Base-by-base conservation (phyloP, 2,329 filamentous ascomycete genomes). In the Trichoderma sp. region DNA sequence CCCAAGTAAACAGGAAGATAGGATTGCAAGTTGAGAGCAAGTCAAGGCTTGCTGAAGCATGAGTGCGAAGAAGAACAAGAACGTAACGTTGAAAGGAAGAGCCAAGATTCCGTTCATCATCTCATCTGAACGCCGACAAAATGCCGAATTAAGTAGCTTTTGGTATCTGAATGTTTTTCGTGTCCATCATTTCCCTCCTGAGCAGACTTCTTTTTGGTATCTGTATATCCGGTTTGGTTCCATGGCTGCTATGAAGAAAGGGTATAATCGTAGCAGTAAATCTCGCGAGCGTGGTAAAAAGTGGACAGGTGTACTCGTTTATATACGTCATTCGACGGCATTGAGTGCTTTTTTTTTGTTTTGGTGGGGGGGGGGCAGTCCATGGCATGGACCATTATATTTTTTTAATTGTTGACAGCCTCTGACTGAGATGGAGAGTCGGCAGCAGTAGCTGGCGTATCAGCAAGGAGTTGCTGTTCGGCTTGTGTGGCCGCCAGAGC, bases 101-200 rank as follows among this genome's bases (percentile, higher is more conserved):
- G 54, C 9, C 25, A 66, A 66, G 34, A 27, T 45, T 25, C 42
- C 56, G 48, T 42, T 67, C 57, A 34, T 61, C 37, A 61, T 53
- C 50, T 61, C 39, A 22, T 48, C 37, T 67, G n/a, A 52, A 67
- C 65, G 57, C 65, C 65, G 35, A 45, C 37, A 25, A 48, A 56
- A 61, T 67, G 65, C 65, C 65, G 48, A 67, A 61, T 54, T 54
- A 60, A 56, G 17, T 34, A 42, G 52, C 35, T 45, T 29, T 61
- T 35, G 45, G 35, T 53, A 63, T 53, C 42, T 48, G 19, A 22
- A 42, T 9, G n/a, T 39, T 63, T 63, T 63, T 63, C 22, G 35
- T 27, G 32, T 58, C 25, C 25, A 10, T 35, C 25, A 13, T 39
- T 39, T 39, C 56, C 45, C 35, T 35, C 42, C 29, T n/a, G 27